Evolutionary conservation across 768 basidiomycete species (phyloP).

Genomic region (Mycena filopes): DNA sequence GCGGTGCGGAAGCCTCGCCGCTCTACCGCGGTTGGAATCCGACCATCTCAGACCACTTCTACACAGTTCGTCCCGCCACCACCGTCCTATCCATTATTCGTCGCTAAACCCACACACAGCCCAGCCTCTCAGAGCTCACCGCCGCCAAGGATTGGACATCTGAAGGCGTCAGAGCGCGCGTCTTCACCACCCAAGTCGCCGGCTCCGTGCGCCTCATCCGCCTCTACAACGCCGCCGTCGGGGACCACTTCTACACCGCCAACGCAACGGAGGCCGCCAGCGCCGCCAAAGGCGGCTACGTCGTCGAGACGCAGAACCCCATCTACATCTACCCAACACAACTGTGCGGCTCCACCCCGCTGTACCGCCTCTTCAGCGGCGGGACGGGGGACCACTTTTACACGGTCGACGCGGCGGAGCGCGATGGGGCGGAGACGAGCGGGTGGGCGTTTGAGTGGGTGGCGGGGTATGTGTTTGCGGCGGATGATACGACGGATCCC

Average conservation of each 20-base stretch:
- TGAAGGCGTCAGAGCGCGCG: slow-evolving; percentile 6
- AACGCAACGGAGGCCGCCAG: slow-evolving; percentile 7
- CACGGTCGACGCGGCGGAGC: slow-evolving; percentile 5
- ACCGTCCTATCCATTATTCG: neutral
- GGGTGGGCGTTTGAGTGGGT: slow-evolving; percentile 20
- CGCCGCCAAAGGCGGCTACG: neutral
- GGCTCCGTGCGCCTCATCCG: slow-evolving; percentile 19
- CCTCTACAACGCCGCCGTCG: slow-evolving; percentile 6
- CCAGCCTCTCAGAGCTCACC: neutral
- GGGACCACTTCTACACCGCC: slow-evolving; percentile 24
- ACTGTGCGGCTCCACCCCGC: neutral
- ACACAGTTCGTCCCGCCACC: slow-evolving; percentile 4
- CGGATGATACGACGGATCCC: too few species aligned
- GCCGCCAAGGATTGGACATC: neutral
- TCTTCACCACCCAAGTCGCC: slow-evolving; percentile 17
- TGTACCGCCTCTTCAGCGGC: neutral
- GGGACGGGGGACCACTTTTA: slow-evolving; percentile 11
- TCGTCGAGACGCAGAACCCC: neutral
- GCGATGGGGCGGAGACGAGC: neutral
- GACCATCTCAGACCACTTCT: slow-evolving; percentile 13
- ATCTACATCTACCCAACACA: slow-evolving; percentile 12
- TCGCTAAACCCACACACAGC: neutral
- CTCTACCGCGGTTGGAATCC: slow-evolving; percentile 17
- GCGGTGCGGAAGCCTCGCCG: neutral
- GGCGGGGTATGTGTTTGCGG: slow-evolving; percentile 25